Conservation (phyloP, 192 early-diverging fungal genomes). For the Backusella psychrophila region DNA sequence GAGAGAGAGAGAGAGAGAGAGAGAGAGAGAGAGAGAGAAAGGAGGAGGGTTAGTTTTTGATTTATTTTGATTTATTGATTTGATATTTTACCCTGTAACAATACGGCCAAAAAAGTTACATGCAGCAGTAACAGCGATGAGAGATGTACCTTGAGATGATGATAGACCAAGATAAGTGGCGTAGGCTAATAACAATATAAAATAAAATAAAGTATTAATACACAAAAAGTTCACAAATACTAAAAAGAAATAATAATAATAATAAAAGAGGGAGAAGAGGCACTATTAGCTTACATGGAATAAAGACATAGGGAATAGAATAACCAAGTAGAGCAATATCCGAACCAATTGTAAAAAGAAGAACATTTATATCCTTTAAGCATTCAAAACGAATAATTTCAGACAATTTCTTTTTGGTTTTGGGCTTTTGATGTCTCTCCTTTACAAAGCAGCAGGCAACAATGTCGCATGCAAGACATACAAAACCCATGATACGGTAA, state of each 20-base stretch:
- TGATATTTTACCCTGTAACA: constrained; percentile 5
- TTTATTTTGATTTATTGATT: neutral
- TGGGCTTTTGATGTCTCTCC: neutral
- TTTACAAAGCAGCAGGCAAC: constrained; percentile 1
- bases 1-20: too few relatives aligned
- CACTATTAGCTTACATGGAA: constrained; percentile 7
- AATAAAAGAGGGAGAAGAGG: too few relatives aligned
- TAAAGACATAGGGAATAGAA: constrained; percentile 29
- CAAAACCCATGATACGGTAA: constrained; percentile 32
- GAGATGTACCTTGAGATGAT: constrained; percentile 19
- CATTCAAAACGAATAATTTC: constrained; percentile 15
- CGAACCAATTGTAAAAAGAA: constrained; percentile 22
- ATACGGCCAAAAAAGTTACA: constrained; percentile 32
- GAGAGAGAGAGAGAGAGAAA: neutral
- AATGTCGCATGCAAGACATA: constrained; percentile 6
- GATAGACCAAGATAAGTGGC: constrained; percentile 23
- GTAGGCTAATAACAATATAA: constrained; percentile 1
- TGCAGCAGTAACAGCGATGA: constrained; percentile 17
- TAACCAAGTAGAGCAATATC: constrained; percentile 19
- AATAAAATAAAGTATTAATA: neutral
- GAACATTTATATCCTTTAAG: constrained; percentile 15
- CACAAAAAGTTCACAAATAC: neutral
- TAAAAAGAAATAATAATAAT: too few relatives aligned
- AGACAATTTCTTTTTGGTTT: neutral
- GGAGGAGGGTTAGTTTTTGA: neutral